Evolutionary conservation across 2,329 filamentous ascomycete genomes (phyloP).

Genomic region (Diaporthe destruens): DNA sequence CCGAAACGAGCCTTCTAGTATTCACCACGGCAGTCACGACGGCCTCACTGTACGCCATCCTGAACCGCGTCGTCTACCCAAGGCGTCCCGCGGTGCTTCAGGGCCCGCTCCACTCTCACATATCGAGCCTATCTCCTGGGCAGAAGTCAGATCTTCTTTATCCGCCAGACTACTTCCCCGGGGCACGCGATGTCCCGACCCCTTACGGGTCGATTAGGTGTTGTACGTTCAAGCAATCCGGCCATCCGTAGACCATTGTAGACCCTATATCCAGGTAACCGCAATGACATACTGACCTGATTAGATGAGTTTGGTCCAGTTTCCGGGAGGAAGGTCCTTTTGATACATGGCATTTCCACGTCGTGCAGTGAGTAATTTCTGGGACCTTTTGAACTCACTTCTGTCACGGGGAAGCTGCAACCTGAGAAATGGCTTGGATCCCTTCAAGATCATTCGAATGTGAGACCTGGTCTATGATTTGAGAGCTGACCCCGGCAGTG

Average conservation of each 20-base stretch:
- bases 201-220: slow-evolving; percentile 51
- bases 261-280: neutral
- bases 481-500: slow-evolving; percentile 50
- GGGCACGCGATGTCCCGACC: slow-evolving; percentile 75
- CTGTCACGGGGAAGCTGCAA: no score
- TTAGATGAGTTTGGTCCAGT: slow-evolving; percentile 81
- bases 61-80: slow-evolving; percentile 15
- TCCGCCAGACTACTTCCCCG: slow-evolving; percentile 77
- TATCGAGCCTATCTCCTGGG: slow-evolving; percentile 52
- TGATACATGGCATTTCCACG: slow-evolving; percentile 86
- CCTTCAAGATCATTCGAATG: no score
- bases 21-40: slow-evolving; percentile 17
- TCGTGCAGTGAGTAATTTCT: slow-evolving; percentile 62
- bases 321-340: slow-evolving; percentile 76
- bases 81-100: slow-evolving; percentile 26
- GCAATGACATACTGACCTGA: neutral
- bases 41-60: slow-evolving; percentile 15
- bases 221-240: slow-evolving; percentile 5
- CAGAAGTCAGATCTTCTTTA: slow-evolving; percentile 66
- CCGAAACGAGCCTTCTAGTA: slow-evolving; percentile 1
- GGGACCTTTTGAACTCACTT: neutral
- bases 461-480: no score
- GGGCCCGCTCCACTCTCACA: slow-evolving; percentile 50
- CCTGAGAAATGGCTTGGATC: no score
- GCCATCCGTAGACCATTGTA: no score